Conservation (phyloP, 495 filamentous ascomycete genomes). For the Parachaetomium inaequale region DNA sequence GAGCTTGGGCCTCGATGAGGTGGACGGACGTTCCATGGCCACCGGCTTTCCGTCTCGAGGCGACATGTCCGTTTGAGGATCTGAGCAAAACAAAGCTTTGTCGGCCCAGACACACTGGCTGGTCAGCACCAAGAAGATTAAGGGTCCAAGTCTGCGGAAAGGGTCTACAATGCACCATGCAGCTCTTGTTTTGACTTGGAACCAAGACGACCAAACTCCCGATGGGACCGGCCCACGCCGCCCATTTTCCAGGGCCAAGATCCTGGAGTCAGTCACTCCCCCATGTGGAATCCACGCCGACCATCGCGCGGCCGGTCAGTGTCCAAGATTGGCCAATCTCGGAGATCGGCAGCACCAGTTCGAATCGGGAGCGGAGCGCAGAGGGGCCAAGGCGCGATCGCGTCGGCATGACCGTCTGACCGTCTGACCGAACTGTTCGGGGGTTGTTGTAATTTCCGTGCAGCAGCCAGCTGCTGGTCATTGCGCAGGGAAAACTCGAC, state of each 20-base stretch:
- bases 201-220: too few species aligned
- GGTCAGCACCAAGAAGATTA: background rate
- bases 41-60: background rate
- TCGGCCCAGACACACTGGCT: background rate
- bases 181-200: too few species aligned
- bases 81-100: background rate
- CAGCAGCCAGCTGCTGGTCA: too few species aligned
- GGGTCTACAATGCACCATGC: too few species aligned
- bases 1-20: background rate
- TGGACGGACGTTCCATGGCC: background rate
- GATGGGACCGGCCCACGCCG: too few species aligned
- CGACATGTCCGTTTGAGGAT: too few species aligned
- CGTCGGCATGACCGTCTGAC: conserved; percentile 9
- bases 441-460: background rate
- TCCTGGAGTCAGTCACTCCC: background rate
- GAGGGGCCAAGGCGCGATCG: background rate
- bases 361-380: background rate
- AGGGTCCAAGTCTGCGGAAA: background rate
- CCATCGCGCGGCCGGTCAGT: conserved; percentile 1
- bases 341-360: conserved; percentile 6
- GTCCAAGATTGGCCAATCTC: conserved; percentile 13
- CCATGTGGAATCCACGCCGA: background rate
- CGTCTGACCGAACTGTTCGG: too few species aligned
- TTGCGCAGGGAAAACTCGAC: too few species aligned
- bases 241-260: background rate